A percentile compares a stretch with the other conserved stretches of the same genome.
Evolutionary conservation across 495 filamentous ascomycete species (phyloP).

Genomic region (Penicillium coffeae): DNA sequence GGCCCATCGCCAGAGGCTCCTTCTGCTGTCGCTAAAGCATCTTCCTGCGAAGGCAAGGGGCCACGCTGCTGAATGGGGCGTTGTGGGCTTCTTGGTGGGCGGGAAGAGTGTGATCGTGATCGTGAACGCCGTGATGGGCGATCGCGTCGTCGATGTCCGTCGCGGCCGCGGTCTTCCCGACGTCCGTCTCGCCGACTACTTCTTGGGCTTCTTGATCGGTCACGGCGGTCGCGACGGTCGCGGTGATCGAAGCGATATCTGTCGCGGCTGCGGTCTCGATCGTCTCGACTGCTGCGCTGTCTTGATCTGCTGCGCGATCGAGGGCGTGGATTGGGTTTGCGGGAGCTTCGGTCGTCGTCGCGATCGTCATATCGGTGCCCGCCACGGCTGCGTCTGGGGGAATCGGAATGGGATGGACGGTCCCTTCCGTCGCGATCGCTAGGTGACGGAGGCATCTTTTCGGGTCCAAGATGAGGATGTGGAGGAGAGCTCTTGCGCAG

Average conservation of each 20-base stretch:
- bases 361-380: background rate
- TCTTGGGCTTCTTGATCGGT: conserved; percentile 22
- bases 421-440: background rate
- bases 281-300: conserved; percentile 17
- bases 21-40: conserved; percentile 56
- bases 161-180: conserved; percentile 25
- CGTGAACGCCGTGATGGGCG: conserved; percentile 22
- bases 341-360: conserved; percentile 28
- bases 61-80: conserved; percentile 39
- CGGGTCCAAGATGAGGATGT: background rate
- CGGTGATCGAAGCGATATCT: no score
- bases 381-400: background rate
- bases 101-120: conserved; percentile 33
- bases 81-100: conserved; percentile 26
- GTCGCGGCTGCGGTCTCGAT: no score
- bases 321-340: conserved; percentile 23
- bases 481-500: background rate
- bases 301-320: conserved; percentile 31
- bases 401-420: background rate
- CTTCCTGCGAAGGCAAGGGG: conserved; percentile 66
- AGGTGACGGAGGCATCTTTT: background rate
- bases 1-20: conserved; percentile 32
- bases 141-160: conserved; percentile 22
- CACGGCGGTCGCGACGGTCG: conserved; percentile 24
- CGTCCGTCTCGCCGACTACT: conserved; percentile 29